Percentiles rank a stretch among this genome's conserved stretches.
phyloP scores from a whole-genome alignment of 2,329 filamentous ascomycete species.

The Orbilia ellipsospora region DNA sequence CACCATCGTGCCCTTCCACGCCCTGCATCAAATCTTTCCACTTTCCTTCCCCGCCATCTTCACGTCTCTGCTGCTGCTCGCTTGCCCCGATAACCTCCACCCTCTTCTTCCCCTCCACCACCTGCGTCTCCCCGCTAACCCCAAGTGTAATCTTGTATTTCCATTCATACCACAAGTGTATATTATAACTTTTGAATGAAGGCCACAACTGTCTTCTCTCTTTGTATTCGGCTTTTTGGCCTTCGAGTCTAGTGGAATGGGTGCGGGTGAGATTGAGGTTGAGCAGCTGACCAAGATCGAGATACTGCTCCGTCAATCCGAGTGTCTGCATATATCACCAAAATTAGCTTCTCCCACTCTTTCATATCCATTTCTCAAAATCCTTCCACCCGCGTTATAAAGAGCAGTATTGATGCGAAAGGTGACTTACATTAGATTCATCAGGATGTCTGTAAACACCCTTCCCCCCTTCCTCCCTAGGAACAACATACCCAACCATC shows the following conservation, averaged over 20 bases:
- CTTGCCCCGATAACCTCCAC: slow-evolving; percentile 42
- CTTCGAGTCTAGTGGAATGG: slow-evolving; percentile 34
- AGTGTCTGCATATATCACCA: slow-evolving; percentile 2
- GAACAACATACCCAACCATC: slow-evolving; percentile 49
- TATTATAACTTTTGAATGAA: slow-evolving; percentile 51
- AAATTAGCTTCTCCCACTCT: not conserved
- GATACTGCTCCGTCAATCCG: slow-evolving; percentile 19
- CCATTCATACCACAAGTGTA: slow-evolving; percentile 43
- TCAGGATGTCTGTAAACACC: slow-evolving; percentile 23
- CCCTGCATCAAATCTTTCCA: slow-evolving; percentile 48
- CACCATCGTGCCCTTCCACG: slow-evolving; percentile 8
- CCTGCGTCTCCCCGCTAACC: slow-evolving; percentile 31
- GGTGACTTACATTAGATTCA: slow-evolving; percentile 37
- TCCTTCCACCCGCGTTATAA: no score
- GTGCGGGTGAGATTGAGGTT: slow-evolving; percentile 44
- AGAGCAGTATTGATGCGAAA: no score
- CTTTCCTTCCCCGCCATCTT: slow-evolving; percentile 25
- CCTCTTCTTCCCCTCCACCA: slow-evolving; percentile 34
- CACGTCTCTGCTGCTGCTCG: slow-evolving; percentile 40
- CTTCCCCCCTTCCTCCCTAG: slow-evolving; percentile 11
- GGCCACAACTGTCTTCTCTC: slow-evolving; percentile 38
- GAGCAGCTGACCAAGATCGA: slow-evolving; percentile 46
- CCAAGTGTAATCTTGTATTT: slow-evolving; percentile 43
- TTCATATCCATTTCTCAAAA: no score
- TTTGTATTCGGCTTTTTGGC: slow-evolving; percentile 33